These are phyloP conservation scores for Ceratocystis lukuohia DNA, from an alignment of 2,329 filamentous ascomycete species.

Conservation along the genomic window DNA sequence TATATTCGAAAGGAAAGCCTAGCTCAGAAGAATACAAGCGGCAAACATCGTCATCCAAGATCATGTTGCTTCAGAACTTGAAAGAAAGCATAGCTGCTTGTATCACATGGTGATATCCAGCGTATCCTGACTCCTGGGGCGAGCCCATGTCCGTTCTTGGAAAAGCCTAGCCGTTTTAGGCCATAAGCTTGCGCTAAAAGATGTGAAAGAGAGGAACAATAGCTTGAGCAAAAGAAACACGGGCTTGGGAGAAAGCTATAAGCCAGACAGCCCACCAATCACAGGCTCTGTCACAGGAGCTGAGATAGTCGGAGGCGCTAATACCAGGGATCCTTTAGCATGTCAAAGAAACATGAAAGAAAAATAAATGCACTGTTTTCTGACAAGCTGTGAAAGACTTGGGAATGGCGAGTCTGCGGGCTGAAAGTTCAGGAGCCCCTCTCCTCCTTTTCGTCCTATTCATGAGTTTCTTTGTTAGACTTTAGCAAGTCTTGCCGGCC, in stretches of 20 bases:
- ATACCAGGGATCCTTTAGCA: too few species aligned
- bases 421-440: too few species aligned
- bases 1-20: background rate
- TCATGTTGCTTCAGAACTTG: background rate
- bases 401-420: too few species aligned
- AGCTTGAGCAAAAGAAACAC: background rate
- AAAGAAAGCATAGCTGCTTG: conserved; percentile 1
- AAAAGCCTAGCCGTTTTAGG: background rate
- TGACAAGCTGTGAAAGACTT: too few species aligned
- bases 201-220: background rate
- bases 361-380: too few species aligned
- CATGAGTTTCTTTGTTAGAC: too few species aligned
- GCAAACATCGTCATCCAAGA: background rate
- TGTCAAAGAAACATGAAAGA: too few species aligned
- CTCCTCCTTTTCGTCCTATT: too few species aligned
- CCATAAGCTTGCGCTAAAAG: background rate
- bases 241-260: background rate
- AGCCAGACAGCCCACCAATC: too few species aligned
- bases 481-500: too few species aligned
- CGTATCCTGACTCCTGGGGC: conserved; percentile 11
- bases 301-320: too few species aligned
- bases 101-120: background rate
- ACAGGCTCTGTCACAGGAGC: too few species aligned
- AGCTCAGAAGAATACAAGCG: background rate
- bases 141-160: background rate